Percentiles rank a stretch among this genome's conserved stretches.
Conservation (phyloP, 176 grass and related monocot genomes). For the Carex kokanica region DNA sequence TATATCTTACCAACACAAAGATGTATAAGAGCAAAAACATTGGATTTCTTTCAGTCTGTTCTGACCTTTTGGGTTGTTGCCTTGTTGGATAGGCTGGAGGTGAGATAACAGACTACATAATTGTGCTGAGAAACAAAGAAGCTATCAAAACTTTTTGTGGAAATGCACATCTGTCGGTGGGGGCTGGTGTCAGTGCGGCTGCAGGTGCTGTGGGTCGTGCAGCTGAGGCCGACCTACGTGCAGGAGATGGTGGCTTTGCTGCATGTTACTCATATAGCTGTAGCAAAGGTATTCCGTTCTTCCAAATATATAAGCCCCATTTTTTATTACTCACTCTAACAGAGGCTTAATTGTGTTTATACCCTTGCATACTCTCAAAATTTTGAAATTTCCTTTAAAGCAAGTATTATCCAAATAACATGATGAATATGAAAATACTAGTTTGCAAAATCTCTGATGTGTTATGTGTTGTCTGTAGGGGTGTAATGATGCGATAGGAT, state of each 20-base stretch:
- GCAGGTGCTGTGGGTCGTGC: slow-evolving; percentile 71
- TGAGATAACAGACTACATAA: slow-evolving; percentile 85
- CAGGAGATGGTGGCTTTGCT: slow-evolving; percentile 84
- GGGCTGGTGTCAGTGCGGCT: slow-evolving; percentile 77
- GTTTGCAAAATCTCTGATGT: not conserved
- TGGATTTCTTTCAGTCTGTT: not conserved
- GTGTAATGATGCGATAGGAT: not conserved
- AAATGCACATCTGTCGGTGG: slow-evolving; percentile 71
- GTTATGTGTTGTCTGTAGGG: not conserved
- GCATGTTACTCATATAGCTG: slow-evolving; percentile 93
- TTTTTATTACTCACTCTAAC: not conserved
- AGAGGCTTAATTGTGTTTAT: not conserved
- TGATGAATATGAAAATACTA: not conserved
- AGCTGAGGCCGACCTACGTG: slow-evolving; percentile 83
- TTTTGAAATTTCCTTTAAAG: not conserved
- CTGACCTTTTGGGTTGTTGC: not conserved
- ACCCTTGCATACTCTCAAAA: not conserved
- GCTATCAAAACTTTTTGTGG: slow-evolving; percentile 91
- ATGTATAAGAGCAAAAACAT: not conserved
- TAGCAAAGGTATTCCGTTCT: slow-evolving; percentile 71
- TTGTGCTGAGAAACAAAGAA: slow-evolving; percentile 79
- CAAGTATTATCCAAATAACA: not conserved
- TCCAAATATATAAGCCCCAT: not conserved
- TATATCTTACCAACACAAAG: not conserved
- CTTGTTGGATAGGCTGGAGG: slow-evolving; percentile 55